Evolutionary conservation across 805 yeast species (phyloP).

Genomic region (Debaryomyces castellii): DNA sequence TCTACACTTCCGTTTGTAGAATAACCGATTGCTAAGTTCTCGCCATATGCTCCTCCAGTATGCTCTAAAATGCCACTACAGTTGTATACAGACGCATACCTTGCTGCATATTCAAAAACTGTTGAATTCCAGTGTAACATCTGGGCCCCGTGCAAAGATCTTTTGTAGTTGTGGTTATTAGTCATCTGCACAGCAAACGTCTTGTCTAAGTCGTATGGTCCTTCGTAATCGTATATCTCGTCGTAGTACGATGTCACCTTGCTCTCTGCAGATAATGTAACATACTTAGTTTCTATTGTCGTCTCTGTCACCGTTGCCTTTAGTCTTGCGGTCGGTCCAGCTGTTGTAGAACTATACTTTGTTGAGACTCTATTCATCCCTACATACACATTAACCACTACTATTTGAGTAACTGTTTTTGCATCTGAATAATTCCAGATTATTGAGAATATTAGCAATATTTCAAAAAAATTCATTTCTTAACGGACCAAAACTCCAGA

Average conservation of each 20-base stretch:
- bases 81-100: slow-evolving; percentile 29
- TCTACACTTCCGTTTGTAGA: slow-evolving; percentile 30
- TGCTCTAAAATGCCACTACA: slow-evolving; percentile 36
- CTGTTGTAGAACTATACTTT: background rate
- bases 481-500: no score
- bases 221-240: slow-evolving; percentile 6
- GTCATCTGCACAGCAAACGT: slow-evolving; percentile 22
- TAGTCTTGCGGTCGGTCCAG: background rate
- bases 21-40: slow-evolving; percentile 41
- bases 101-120: slow-evolving; percentile 29
- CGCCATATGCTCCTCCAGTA: slow-evolving; percentile 38
- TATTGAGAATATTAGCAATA: background rate
- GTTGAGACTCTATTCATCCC: background rate
- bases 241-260: background rate
- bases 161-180: slow-evolving; percentile 26
- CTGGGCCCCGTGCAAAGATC: slow-evolving; percentile 29
- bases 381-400: slow-evolving; percentile 2
- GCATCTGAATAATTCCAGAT: background rate
- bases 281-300: background rate
- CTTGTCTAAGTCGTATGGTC: slow-evolving; percentile 8
- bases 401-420: slow-evolving; percentile 1
- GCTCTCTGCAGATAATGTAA: background rate
- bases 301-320: background rate
- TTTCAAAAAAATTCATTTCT: background rate
- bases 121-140: slow-evolving; percentile 31